phyloP scores from a whole-genome alignment of 2,329 filamentous ascomycete genomes.

The Bertia moriformis region DNA sequence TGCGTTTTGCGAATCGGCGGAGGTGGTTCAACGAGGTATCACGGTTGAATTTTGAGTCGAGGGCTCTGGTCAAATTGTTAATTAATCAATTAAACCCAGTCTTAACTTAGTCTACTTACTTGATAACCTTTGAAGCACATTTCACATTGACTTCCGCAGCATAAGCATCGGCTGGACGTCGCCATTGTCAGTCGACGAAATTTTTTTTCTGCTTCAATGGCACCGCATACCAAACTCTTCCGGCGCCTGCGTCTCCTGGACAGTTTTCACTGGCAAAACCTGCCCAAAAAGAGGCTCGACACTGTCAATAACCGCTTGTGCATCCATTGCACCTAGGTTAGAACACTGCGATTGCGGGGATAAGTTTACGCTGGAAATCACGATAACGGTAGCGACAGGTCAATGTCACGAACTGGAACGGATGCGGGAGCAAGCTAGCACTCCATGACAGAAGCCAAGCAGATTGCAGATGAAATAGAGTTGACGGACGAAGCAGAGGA shows the following conservation, averaged over 20 bases:
- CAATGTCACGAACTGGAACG: too few relatives aligned
- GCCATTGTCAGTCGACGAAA: constrained; percentile 5
- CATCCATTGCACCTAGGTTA: background rate
- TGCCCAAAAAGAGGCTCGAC: constrained; percentile 15
- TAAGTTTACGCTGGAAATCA: too few relatives aligned
- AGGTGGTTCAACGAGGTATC: constrained; percentile 18
- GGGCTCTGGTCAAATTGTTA: too few relatives aligned
- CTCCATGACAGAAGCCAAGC: too few relatives aligned
- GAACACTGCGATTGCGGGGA: too few relatives aligned
- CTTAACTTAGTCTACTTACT: too few relatives aligned
- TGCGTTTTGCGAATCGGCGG: constrained; percentile 21
- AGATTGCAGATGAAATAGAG: too few relatives aligned
- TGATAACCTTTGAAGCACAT: constrained; percentile 23
- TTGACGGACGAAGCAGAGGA: too few relatives aligned
- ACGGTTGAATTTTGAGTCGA: constrained; percentile 18
- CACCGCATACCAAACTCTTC: constrained; percentile 24
- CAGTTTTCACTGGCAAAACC: constrained; percentile 22
- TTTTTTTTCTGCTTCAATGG: background rate
- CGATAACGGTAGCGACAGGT: too few relatives aligned
- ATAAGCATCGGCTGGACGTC: constrained; percentile 20
- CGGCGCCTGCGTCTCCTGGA: constrained; percentile 22
- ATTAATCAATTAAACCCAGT: too few relatives aligned
- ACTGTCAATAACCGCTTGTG: constrained; percentile 6
- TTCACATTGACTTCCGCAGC: constrained; percentile 25
- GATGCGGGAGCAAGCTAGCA: too few relatives aligned